Percentiles rank a stretch among this genome's conserved stretches.
These are phyloP conservation scores for Immersiella caudata DNA, from an alignment of 495 filamentous ascomycete genomes.

Conservation along the genomic window DNA sequence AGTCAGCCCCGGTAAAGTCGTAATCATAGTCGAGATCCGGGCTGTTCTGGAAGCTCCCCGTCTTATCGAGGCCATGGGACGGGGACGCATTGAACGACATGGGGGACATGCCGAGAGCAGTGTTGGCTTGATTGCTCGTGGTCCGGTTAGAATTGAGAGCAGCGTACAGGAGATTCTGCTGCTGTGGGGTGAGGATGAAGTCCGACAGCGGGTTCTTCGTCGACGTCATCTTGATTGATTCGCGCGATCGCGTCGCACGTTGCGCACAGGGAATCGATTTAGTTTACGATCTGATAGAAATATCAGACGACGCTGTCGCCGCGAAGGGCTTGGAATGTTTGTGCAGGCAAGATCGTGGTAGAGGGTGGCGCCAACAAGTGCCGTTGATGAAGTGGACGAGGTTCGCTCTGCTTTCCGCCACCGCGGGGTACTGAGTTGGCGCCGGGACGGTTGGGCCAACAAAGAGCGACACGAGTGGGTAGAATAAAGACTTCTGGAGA, in stretches of 20 bases:
- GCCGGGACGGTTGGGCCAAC: background rate
- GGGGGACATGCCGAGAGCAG: conserved; percentile 53
- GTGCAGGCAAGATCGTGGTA: background rate
- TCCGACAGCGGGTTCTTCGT: conserved; percentile 45
- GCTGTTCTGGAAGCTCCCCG: conserved; percentile 64
- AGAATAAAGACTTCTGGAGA: conserved; percentile 1
- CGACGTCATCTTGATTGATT: conserved; percentile 50
- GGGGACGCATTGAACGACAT: conserved; percentile 59
- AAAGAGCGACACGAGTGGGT: conserved; percentile 11
- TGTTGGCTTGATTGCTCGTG: conserved; percentile 28
- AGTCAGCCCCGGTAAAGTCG: conserved; percentile 53
- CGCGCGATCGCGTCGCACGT: conserved; percentile 21
- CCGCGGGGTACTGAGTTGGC: conserved; percentile 20
- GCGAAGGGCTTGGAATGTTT: background rate
- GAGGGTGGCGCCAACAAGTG: background rate
- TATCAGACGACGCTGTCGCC: conserved; percentile 2
- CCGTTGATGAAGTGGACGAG: background rate
- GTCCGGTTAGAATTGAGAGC: conserved; percentile 78
- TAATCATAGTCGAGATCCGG: conserved; percentile 82
- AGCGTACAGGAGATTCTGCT: conserved; percentile 85
- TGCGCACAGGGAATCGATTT: background rate
- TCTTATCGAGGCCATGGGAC: conserved; percentile 35
- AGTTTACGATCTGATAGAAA: background rate
- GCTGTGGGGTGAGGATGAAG: conserved; percentile 72
- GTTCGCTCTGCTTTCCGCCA: background rate